Evolutionary conservation across 345 rosid species (phyloP).

Genomic region (Aegle marmelos): DNA sequence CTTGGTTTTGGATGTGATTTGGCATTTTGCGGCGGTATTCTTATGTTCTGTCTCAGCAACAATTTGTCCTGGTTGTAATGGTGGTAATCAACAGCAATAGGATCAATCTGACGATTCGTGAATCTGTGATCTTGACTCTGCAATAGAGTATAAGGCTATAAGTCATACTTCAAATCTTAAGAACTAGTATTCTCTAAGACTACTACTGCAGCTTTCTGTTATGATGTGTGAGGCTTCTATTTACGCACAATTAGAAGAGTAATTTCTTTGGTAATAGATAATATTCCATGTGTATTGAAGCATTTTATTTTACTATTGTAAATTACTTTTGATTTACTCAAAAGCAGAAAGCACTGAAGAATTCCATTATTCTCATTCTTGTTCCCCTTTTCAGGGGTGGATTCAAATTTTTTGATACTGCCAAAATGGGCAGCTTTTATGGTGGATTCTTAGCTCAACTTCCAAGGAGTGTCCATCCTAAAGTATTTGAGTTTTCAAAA

Average conservation of each 20-base stretch:
- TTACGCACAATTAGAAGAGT: not conserved
- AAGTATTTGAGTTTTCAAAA: constrained; percentile 40
- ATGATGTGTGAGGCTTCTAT: not conserved
- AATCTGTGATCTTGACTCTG: not conserved
- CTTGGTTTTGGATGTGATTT: not conserved
- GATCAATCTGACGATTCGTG: not conserved
- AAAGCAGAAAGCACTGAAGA: constrained; percentile 12
- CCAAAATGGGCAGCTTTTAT: constrained; percentile 25
- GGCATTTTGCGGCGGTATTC: not conserved
- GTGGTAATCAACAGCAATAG: not conserved
- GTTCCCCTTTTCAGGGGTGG: constrained; percentile 43
- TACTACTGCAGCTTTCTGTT: not conserved
- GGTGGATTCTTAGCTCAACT: constrained; percentile 51
- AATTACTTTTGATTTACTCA: not conserved
- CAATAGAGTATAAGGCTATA: not conserved
- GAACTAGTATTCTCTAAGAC: not conserved
- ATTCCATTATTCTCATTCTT: constrained; percentile 18
- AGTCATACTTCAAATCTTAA: not conserved
- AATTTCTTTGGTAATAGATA: not conserved
- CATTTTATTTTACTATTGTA: not conserved
- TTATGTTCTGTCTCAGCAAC: not conserved
- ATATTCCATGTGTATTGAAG: not conserved
- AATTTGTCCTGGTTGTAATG: not conserved
- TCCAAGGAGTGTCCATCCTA: constrained; percentile 34
- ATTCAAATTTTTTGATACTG: constrained; percentile 37